Evolutionary conservation across 2,329 filamentous ascomycete species (phyloP), one percentile per base, ranked within the genome.

Genomic region (Colletotrichum sp.): DNA sequence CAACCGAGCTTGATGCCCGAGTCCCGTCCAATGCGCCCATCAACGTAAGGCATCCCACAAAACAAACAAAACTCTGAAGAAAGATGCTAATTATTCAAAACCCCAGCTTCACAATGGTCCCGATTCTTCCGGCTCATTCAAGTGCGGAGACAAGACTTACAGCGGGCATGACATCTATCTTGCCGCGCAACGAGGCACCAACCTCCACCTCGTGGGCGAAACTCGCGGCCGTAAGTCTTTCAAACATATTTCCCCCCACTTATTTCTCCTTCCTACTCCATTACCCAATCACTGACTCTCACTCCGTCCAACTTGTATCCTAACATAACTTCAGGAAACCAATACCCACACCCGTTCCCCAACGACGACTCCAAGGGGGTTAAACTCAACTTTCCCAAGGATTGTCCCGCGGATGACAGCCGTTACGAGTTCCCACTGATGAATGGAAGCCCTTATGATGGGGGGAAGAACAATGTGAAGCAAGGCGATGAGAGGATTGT

Each of bases 331-430:
- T 13, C 3, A 51, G 43, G 43, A 51, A 51, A 51, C n/a, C 43
- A 51, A 21, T 51, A 51, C 11, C 43, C 43, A 21, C 43, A 51
- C 43, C 43, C 43, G 11, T 51, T 51, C n/a, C 43, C 43, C 11
- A 51, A 51, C n/a, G 43, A 51, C 43, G 43, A 51, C 43, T 51
- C 43, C 43, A 51, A 51, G 43, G 43, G 43, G 43, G 43, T 51
- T 1, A 51, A 51, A 8, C 43, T 51, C n/a, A 21, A 51, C 43
- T 51, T 51, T 3, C 43, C 43, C 43, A 51, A 51, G n/a, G 43
- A 51, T n/a, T 51, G 43, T 13, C 43, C n/a, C 43, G 43, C 43
- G n/a, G 43, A 51, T 13, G 43, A 51, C 43, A 51, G 43, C 43
- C 43, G 43, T 8, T 51, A 51, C 5, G 43, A 51, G 43, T 51